Conservation (phyloP, 257 asterid genomes). For the Capsicum baccatum region DNA sequence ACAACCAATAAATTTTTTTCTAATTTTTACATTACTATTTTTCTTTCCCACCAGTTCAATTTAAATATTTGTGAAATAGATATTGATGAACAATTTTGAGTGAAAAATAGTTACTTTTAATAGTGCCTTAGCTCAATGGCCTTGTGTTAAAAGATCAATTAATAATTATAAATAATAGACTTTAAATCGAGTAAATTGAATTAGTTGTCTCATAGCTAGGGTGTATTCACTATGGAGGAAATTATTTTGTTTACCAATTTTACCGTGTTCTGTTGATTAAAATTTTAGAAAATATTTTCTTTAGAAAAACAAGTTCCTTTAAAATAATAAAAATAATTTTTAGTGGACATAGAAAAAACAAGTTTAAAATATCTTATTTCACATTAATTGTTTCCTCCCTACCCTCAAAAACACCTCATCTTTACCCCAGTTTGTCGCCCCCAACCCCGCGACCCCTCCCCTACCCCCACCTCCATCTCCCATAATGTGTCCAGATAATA, state of each 20-base stretch:
- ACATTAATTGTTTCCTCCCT: not conserved
- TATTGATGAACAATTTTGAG: too few species aligned
- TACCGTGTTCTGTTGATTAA: not conserved
- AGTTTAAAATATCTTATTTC: not conserved
- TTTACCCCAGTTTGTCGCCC: too few species aligned
- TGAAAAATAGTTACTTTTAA: too few species aligned
- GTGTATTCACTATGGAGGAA: not conserved
- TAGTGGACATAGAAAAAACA: not conserved
- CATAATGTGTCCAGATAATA: not conserved
- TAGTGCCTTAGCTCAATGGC: not conserved
- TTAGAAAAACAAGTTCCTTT: not conserved
- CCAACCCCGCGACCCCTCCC: not conserved
- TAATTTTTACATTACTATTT: too few species aligned
- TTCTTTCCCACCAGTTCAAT: too few species aligned
- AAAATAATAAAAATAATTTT: not conserved
- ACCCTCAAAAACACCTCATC: not conserved
- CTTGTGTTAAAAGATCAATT: not conserved
- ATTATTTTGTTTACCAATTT: not conserved
- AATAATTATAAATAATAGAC: not conserved
- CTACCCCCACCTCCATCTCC: too few species aligned
- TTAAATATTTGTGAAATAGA: too few species aligned
- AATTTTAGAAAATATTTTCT: too few species aligned
- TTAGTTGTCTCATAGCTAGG: not conserved
- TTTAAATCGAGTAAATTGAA: not conserved
- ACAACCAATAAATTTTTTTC: too few species aligned